A percentile compares a stretch with the other conserved stretches of the same genome.
Evolutionary conservation across 2,329 filamentous ascomycete species (phyloP).

Genomic region (Scedosporium aurantiacum): DNA sequence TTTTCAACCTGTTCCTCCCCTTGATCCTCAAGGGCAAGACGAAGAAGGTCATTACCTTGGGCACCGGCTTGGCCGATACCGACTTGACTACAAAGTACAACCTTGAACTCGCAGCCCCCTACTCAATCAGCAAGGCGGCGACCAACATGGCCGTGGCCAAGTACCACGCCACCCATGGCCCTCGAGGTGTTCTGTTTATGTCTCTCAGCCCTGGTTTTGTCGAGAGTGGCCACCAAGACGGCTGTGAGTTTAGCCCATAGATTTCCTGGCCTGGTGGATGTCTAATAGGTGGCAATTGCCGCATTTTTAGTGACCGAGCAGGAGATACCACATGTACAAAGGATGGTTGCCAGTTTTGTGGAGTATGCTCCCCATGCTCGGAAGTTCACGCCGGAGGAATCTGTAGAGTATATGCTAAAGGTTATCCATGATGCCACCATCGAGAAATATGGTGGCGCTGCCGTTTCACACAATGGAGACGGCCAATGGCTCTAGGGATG

Average conservation of each 20-base stretch:
- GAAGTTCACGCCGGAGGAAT: background rate
- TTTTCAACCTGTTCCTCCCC: slow-evolving; percentile 41
- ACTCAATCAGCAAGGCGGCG: slow-evolving; percentile 39
- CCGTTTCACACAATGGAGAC: background rate
- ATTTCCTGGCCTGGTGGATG: background rate
- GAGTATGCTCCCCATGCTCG: background rate
- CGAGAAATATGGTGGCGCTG: background rate
- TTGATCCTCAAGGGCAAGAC: slow-evolving; percentile 34
- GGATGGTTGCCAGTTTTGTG: background rate
- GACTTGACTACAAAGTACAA: slow-evolving; percentile 27
- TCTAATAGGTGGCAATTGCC: background rate
- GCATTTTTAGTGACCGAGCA: background rate
- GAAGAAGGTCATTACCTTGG: slow-evolving; percentile 45
- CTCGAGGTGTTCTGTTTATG: slow-evolving; percentile 41
- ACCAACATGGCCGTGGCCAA: slow-evolving; percentile 42
- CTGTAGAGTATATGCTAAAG: background rate
- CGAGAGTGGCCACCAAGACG: slow-evolving; percentile 22
- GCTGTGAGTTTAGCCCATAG: slow-evolving; percentile 12
- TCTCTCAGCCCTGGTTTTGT: slow-evolving; percentile 40
- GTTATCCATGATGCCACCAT: background rate
- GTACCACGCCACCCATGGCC: slow-evolving; percentile 35
- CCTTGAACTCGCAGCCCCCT: slow-evolving; percentile 25
- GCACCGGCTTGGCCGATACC: slow-evolving; percentile 34
- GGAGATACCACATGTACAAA: background rate
- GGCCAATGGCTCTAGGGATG: background rate